Evolutionary conservation across 768 basidiomycete genomes (phyloP).

Genomic region (Trametes villosa): DNA sequence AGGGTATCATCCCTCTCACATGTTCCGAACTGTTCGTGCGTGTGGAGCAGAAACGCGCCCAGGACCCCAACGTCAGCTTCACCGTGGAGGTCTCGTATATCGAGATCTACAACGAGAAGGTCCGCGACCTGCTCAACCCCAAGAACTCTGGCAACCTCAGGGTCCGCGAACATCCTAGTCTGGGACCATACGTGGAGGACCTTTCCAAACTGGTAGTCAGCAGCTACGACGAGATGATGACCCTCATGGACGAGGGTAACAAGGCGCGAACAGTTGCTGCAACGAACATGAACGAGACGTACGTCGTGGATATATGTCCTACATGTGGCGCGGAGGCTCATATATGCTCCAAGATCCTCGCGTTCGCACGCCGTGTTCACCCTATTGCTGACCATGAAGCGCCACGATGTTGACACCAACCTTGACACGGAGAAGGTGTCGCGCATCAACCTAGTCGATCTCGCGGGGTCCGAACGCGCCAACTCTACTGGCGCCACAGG

Average conservation of each 20-base stretch:
- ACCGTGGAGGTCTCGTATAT: slow-evolving; percentile 99
- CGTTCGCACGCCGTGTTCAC: slow-evolving; percentile 99
- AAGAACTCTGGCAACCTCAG: slow-evolving; percentile 95
- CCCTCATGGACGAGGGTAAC: slow-evolving; percentile 99
- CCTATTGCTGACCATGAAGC: slow-evolving; percentile 90
- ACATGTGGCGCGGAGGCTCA: neutral
- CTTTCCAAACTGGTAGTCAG: slow-evolving; percentile 91
- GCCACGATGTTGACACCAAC: slow-evolving; percentile 80
- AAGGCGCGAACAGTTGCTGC: slow-evolving; percentile 98
- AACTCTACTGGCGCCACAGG: slow-evolving; percentile 98
- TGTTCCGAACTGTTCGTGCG: slow-evolving; percentile 92
- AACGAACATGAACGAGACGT: slow-evolving; percentile 99
- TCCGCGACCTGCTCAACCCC: slow-evolving; percentile 95
- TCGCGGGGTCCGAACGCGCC: slow-evolving; percentile 96
- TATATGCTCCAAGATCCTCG: slow-evolving; percentile 65
- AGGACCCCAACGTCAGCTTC: slow-evolving; percentile 74
- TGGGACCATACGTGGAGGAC: slow-evolving; percentile 99
- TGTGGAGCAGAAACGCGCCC: slow-evolving; percentile 63
- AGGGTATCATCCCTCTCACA: slow-evolving; percentile 96
- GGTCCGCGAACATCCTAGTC: slow-evolving; percentile 94
- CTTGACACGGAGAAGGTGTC: slow-evolving; percentile 99
- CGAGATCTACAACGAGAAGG: slow-evolving; percentile 98
- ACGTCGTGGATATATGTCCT: slow-evolving; percentile 34
- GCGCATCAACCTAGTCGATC: slow-evolving; percentile 93
- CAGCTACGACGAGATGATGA: slow-evolving; percentile 97